Conservation (phyloP, 164 flowering plant genomes). For the Protea cynaroides region DNA sequence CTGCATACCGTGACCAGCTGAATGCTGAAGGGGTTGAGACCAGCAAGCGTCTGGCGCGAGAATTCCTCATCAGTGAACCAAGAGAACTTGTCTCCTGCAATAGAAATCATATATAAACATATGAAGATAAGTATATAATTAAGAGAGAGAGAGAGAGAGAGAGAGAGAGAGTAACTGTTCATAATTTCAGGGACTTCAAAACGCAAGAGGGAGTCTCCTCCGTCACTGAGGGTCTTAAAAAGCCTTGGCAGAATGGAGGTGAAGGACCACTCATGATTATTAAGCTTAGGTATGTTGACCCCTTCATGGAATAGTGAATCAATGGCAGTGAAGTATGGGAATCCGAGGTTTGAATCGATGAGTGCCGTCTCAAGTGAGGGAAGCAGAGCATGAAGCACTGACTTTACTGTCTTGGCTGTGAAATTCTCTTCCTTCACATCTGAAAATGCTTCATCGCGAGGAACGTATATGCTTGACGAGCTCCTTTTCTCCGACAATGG, state of each 20-base stretch:
- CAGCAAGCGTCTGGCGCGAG: slow-evolving; percentile 34
- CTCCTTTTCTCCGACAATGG: too few relatives aligned
- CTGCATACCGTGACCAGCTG: slow-evolving; percentile 34
- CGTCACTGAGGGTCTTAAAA: slow-evolving; percentile 19
- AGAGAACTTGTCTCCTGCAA: slow-evolving; percentile 33
- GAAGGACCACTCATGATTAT: slow-evolving; percentile 3
- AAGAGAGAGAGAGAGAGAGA: background rate
- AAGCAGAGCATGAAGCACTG: too few relatives aligned
- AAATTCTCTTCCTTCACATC: slow-evolving; percentile 48
- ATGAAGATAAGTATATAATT: too few relatives aligned
- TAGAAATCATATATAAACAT: background rate
- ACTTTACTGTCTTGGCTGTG: slow-evolving; percentile 34
- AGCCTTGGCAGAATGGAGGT: slow-evolving; percentile 27
- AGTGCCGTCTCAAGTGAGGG: too few relatives aligned
- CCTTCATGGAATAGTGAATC: slow-evolving; percentile 42
- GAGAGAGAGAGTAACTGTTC: slow-evolving; percentile 9
- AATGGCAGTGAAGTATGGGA: slow-evolving; percentile 43
- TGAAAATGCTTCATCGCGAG: slow-evolving; percentile 69
- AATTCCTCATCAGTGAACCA: slow-evolving; percentile 44
- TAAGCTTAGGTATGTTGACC: slow-evolving; percentile 19
- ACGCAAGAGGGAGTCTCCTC: slow-evolving; percentile 12
- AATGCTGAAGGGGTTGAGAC: too few relatives aligned
- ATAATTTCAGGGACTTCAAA: slow-evolving; percentile 38
- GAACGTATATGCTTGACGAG: slow-evolving; percentile 50
- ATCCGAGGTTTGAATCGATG: slow-evolving; percentile 25